phyloP scores from a whole-genome alignment of 805 yeast species.

The Candida odintsovae region DNA sequence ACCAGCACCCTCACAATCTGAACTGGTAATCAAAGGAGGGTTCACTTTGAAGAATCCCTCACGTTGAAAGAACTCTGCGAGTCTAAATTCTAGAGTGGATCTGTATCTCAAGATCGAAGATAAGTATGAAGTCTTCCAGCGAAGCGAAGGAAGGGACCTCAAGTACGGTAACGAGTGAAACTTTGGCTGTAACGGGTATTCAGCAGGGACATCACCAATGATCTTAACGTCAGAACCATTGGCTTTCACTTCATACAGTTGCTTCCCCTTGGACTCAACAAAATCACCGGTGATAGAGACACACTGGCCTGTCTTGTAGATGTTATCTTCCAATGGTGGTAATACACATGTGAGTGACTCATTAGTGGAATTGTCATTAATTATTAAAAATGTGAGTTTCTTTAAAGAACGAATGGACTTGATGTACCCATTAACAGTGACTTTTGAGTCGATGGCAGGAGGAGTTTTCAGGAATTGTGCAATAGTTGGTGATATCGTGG shows the following conservation, averaged over 20 bases:
- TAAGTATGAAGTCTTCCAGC: slow-evolving; percentile 67
- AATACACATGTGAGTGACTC: slow-evolving; percentile 52
- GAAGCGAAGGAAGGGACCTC: slow-evolving; percentile 65
- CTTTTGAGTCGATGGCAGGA: slow-evolving; percentile 24
- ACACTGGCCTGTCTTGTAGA: slow-evolving; percentile 42
- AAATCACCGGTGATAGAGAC: slow-evolving; percentile 39
- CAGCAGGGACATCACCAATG: slow-evolving; percentile 54
- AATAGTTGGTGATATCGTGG: slow-evolving; percentile 7
- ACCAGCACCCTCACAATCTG: slow-evolving; percentile 98
- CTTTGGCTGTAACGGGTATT: slow-evolving; percentile 84
- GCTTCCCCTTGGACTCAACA: slow-evolving; percentile 42
- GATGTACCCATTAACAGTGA: slow-evolving; percentile 67
- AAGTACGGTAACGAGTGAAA: slow-evolving; percentile 58
- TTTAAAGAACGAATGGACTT: slow-evolving; percentile 67
- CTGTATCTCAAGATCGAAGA: slow-evolving; percentile 68
- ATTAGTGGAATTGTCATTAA: slow-evolving; percentile 70
- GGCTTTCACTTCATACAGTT: slow-evolving; percentile 45
- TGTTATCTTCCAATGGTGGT: slow-evolving; percentile 28
- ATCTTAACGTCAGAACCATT: slow-evolving; percentile 33
- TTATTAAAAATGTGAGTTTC: slow-evolving; percentile 71
- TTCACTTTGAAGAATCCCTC: slow-evolving; percentile 62
- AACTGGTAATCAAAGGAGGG: slow-evolving; percentile 82
- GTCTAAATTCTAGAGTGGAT: slow-evolving; percentile 52
- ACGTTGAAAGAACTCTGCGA: slow-evolving; percentile 48
- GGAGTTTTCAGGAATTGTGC: slow-evolving; percentile 14